Evolutionary conservation across 2,329 filamentous ascomycete genomes (phyloP), one percentile per base, ranked within the genome.

Genomic region (Metarhizium robertsii): DNA sequence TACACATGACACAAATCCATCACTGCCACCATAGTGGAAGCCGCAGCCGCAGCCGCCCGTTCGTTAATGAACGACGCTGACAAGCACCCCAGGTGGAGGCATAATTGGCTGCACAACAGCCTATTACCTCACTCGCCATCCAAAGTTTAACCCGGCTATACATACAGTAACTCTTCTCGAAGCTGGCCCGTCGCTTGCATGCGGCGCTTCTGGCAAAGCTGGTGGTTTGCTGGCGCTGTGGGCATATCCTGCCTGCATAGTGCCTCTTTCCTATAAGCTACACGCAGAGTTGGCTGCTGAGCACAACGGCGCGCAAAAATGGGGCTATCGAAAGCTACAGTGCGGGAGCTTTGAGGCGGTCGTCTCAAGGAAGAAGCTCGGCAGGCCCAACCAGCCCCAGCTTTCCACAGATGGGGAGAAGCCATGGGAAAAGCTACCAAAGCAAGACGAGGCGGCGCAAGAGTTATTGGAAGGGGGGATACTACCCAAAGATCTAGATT

Each of bases 171-270:
- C 88, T 1, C 77, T 99, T 34, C 79, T 97, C 54, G 94, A 99
- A 75, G 91, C 94, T 0, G 85, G 84, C 3, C 80, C 86, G 20
- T 79, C 85, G 48, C 86, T 97, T 60, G 94, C 94, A 6, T 84
- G 90, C n/a, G 92, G 89, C 29, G 92, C 94, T 42, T 96, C 91
- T 8, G 94, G 94, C 45, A 97, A 96, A 73, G 92, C 94, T 0
- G 94, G 94, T 16, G 94, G 94, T 1, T 78, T 99, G 4, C 79
- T 99, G 25, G 94, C 86, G 1, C 76, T 92, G 16, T 97, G 92
- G 91, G 94, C 92, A 1, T 96, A 96, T 66, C 94, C 94, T 0
- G 77, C 76, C 56, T 86, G 82, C 64, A 83, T 97, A 43, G 92
- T 96, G 0, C 89, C 89, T 0, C 75, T 97, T 46, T 95, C 89